These are phyloP conservation scores for Diplodia intermedia DNA, from an alignment of 2,329 filamentous ascomycete species.

Conservation along the genomic window DNA sequence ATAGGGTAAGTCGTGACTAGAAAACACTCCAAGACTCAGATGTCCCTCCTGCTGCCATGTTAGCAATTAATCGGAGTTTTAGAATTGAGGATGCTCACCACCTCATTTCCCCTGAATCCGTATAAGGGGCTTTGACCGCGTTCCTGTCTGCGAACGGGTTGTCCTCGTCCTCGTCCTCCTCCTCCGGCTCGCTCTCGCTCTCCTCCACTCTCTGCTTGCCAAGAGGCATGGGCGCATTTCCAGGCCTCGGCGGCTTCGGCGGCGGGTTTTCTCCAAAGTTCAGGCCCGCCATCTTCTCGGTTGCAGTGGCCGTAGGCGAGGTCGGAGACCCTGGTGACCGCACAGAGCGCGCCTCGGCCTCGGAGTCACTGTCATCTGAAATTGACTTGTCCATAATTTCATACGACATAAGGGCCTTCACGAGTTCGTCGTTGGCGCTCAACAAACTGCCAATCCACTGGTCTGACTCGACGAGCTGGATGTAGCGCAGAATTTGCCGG, in stretches of 20 bases:
- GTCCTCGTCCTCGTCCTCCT: slow-evolving; percentile 69
- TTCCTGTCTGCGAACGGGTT: slow-evolving; percentile 88
- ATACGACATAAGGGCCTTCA: slow-evolving; percentile 89
- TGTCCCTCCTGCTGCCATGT: slow-evolving; percentile 23
- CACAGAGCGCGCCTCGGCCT: slow-evolving; percentile 54
- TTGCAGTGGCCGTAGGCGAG: slow-evolving; percentile 37
- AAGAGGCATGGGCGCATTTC: slow-evolving; percentile 44
- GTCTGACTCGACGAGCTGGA: slow-evolving; percentile 86
- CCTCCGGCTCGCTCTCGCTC: slow-evolving; percentile 64
- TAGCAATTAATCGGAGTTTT: background rate
- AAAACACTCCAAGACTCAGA: slow-evolving; percentile 4
- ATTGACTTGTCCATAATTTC: slow-evolving; percentile 91
- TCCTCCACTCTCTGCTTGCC: slow-evolving; percentile 54
- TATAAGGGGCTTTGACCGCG: slow-evolving; percentile 61
- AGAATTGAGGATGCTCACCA: slow-evolving; percentile 16
- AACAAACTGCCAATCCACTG: slow-evolving; percentile 91
- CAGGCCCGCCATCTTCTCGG: slow-evolving; percentile 55
- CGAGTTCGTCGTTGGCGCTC: slow-evolving; percentile 94
- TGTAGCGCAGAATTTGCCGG: slow-evolving; percentile 86
- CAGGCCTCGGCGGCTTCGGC: slow-evolving; percentile 57
- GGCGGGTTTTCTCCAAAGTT: slow-evolving; percentile 54
- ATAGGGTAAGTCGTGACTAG: slow-evolving; percentile 20
- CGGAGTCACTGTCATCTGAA: slow-evolving; percentile 72
- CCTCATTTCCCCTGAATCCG: slow-evolving; percentile 49
- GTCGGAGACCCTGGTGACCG: slow-evolving; percentile 24